phyloP scores from a whole-genome alignment of 177 flowering plant species.

The Telopea speciosissima region DNA sequence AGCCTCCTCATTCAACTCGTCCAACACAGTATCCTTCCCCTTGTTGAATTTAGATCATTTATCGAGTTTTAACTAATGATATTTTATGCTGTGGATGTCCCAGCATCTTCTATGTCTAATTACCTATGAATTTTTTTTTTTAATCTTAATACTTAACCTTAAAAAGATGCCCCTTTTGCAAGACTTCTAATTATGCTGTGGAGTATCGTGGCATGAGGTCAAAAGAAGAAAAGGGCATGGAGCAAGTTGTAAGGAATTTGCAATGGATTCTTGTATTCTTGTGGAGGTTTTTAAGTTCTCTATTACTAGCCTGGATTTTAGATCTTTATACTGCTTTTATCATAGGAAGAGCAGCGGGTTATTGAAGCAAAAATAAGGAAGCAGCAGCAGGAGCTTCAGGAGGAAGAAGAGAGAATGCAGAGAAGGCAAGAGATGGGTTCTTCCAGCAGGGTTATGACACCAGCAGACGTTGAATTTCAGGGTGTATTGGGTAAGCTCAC shows the following conservation, averaged over 20 bases:
- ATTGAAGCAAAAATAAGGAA: conserved; percentile 98
- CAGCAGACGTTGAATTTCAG: conserved; percentile 36
- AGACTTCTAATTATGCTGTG: conserved; percentile 93
- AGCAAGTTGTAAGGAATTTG: conserved; percentile 70
- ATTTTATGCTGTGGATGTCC: neutral
- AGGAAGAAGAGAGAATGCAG: conserved; percentile 75
- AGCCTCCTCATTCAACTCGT: conserved; percentile 83
- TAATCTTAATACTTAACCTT: conserved; percentile 32
- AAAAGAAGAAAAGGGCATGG: conserved; percentile 88
- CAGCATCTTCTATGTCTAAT: neutral
- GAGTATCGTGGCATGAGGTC: conserved; percentile 93
- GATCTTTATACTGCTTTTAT: conserved; percentile 3
- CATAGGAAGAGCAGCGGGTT: conserved; percentile 93
- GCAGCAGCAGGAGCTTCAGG: conserved; percentile 76
- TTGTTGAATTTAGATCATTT: neutral
- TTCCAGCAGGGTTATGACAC: conserved; percentile 30
- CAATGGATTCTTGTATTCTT: neutral
- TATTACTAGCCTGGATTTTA: neutral
- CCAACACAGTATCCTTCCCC: conserved; percentile 93
- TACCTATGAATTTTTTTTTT: neutral
- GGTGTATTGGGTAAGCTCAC: conserved; percentile 32
- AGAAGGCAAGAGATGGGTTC: conserved; percentile 50
- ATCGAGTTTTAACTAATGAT: neutral
- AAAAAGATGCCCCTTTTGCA: conserved; percentile 90
- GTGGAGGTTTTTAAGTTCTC: neutral